These are phyloP conservation scores for Oxytropis ochrocephala DNA, from an alignment of 306 rosid species.

Conservation along the genomic window DNA sequence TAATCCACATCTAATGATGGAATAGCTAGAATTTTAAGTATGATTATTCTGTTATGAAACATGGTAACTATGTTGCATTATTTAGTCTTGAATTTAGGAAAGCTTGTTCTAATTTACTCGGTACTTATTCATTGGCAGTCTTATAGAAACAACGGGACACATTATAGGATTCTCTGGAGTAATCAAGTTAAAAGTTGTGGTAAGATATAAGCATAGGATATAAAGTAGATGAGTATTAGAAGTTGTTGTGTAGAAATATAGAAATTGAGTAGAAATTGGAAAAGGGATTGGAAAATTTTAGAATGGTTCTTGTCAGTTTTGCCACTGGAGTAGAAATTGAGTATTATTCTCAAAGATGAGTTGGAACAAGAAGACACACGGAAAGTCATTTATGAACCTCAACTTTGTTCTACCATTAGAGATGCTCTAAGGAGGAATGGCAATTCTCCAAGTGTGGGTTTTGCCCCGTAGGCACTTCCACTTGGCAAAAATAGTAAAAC, in stretches of 20 bases:
- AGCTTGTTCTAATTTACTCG: not conserved
- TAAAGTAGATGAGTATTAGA: no score
- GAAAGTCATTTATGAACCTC: no score
- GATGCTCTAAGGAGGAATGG: not conserved
- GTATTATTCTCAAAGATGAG: no score
- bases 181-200: not conserved
- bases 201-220: not conserved
- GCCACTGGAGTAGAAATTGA: no score
- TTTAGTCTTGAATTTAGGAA: not conserved
- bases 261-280: no score
- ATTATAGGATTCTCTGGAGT: not conserved
- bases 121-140: not conserved
- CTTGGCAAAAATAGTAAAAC: not conserved
- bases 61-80: not conserved
- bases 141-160: not conserved
- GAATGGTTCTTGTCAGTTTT: no score
- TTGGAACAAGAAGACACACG: no score
- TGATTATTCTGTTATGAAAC: constrained; percentile 7
- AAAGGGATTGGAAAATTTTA: no score
- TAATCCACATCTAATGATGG: not conserved
- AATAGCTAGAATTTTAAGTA: constrained; percentile 3
- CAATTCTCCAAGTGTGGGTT: not conserved
- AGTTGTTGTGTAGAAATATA: no score
- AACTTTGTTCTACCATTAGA: no score
- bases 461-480: not conserved